phyloP scores from a whole-genome alignment of 2,329 filamentous ascomycete species.

The Botrytis paeoniae region DNA sequence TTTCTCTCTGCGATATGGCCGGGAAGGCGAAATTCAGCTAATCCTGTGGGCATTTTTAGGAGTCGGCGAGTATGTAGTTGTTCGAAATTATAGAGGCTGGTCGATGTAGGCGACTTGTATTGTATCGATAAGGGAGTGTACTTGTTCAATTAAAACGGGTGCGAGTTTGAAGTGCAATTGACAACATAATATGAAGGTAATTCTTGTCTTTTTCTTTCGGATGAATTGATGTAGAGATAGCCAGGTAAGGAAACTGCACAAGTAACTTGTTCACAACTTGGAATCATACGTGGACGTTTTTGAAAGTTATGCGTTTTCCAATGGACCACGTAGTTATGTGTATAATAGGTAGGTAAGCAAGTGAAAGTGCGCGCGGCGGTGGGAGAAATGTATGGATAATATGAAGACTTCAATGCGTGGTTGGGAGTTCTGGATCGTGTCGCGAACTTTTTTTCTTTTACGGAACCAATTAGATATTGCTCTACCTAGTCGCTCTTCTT shows the following conservation, averaged over 20 bases:
- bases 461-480: slow-evolving; percentile 30
- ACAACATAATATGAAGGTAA: slow-evolving; percentile 30
- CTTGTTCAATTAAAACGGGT: slow-evolving; percentile 9
- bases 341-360: slow-evolving; percentile 24
- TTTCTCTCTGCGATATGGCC: slow-evolving; percentile 52
- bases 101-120: slow-evolving; percentile 16
- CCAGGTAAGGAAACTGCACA: slow-evolving; percentile 5
- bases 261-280: slow-evolving; percentile 22
- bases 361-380: slow-evolving; percentile 20
- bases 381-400: slow-evolving; percentile 24
- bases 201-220: slow-evolving; percentile 22
- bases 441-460: slow-evolving; percentile 28
- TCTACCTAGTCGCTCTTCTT: neutral
- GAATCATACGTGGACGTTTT: slow-evolving; percentile 34
- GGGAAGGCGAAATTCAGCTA: slow-evolving; percentile 54
- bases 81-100: neutral
- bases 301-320: slow-evolving; percentile 27
- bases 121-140: slow-evolving; percentile 6
- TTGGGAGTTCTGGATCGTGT: slow-evolving; percentile 16
- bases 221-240: slow-evolving; percentile 23
- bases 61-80: neutral
- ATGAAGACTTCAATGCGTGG: slow-evolving; percentile 21
- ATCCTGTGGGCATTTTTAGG: slow-evolving; percentile 40
- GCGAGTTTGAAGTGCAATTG: slow-evolving; percentile 26
- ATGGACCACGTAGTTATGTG: slow-evolving; percentile 32